These are phyloP conservation scores for Smithsoniella earleae DNA, from an alignment of 163 green algal genomes.

Conservation along the genomic window DNA sequence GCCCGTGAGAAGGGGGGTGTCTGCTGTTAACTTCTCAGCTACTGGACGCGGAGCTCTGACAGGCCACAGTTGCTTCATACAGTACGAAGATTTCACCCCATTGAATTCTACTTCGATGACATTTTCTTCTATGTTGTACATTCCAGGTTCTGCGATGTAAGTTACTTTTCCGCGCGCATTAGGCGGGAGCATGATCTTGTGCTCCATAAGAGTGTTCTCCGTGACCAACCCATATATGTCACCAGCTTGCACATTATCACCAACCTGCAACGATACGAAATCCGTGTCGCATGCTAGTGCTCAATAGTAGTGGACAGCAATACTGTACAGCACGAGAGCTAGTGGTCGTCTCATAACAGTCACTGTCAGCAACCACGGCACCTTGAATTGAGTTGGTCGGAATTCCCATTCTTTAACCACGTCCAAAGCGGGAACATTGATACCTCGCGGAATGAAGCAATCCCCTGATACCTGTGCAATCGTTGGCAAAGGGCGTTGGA, in stretches of 20 bases:
- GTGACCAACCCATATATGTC: slow-evolving; percentile 92
- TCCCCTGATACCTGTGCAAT: slow-evolving; percentile 71
- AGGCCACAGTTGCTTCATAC: slow-evolving; percentile 95
- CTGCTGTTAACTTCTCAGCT: slow-evolving; percentile 88
- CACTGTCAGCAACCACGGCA: too few species aligned
- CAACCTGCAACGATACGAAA: slow-evolving; percentile 51
- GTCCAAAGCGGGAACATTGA: slow-evolving; percentile 85
- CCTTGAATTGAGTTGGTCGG: slow-evolving; percentile 72
- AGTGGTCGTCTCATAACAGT: too few species aligned
- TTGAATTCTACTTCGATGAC: slow-evolving; percentile 98
- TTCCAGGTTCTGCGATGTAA: slow-evolving; percentile 78
- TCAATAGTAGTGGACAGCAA: too few species aligned
- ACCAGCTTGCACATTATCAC: slow-evolving; percentile 81
- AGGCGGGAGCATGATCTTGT: slow-evolving; percentile 86
- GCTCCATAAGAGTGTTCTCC: slow-evolving; percentile 93
- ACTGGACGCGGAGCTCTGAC: slow-evolving; percentile 83
- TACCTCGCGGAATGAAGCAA: slow-evolving; percentile 93
- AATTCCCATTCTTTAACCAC: slow-evolving; percentile 82
- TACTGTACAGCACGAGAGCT: too few species aligned
- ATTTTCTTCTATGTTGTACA: slow-evolving; percentile 83
- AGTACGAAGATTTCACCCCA: slow-evolving; percentile 85
- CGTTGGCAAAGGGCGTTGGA: slow-evolving; percentile 89
- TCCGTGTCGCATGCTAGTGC: too few species aligned
- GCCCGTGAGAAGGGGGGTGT: slow-evolving; percentile 92
- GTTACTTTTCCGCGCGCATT: slow-evolving; percentile 73